These are phyloP conservation scores for Ganoderma meredithae DNA, from an alignment of 1,284 basidiomycete genomes.

Conservation along the genomic window DNA sequence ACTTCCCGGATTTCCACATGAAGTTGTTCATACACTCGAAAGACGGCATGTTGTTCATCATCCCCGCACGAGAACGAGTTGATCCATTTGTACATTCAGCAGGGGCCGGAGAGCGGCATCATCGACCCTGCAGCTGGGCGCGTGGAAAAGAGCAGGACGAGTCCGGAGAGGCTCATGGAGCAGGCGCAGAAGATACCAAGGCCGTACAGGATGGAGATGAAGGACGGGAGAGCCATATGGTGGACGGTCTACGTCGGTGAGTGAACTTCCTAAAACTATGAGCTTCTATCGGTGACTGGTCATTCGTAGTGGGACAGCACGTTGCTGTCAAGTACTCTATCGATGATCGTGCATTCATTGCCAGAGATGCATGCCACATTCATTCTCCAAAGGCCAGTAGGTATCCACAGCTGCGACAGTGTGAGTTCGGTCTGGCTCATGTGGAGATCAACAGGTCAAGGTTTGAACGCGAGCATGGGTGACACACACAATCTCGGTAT, in stretches of 20 bases:
- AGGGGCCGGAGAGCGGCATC: conserved; percentile 62
- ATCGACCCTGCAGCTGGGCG: conserved; percentile 59
- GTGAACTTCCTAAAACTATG: conserved; percentile 18
- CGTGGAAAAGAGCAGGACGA: conserved; percentile 67
- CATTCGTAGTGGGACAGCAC: conserved; percentile 68
- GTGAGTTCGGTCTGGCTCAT: neutral
- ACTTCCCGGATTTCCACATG: conserved; percentile 86
- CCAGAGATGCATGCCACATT: conserved; percentile 84
- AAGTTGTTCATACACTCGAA: conserved; percentile 66
- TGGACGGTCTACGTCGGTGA: conserved; percentile 78
- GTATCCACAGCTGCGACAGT: conserved; percentile 2
- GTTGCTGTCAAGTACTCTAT: conserved; percentile 74
- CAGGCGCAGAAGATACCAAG: conserved; percentile 71
- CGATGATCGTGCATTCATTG: conserved; percentile 80
- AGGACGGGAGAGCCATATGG: conserved; percentile 71
- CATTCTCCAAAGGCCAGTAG: conserved; percentile 75
- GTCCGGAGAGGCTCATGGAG: conserved; percentile 67
- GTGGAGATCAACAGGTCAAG: conserved; percentile 59
- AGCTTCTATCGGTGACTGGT: neutral
- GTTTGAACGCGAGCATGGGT: conserved; percentile 82
- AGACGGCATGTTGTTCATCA: conserved; percentile 69
- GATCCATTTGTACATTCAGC: conserved; percentile 82
- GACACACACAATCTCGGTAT: conserved; percentile 80
- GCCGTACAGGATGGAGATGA: conserved; percentile 71
- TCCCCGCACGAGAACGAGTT: conserved; percentile 77